phyloP scores from a whole-genome alignment of 2,329 filamentous ascomycete species.

The Penicillium capsulatum region DNA sequence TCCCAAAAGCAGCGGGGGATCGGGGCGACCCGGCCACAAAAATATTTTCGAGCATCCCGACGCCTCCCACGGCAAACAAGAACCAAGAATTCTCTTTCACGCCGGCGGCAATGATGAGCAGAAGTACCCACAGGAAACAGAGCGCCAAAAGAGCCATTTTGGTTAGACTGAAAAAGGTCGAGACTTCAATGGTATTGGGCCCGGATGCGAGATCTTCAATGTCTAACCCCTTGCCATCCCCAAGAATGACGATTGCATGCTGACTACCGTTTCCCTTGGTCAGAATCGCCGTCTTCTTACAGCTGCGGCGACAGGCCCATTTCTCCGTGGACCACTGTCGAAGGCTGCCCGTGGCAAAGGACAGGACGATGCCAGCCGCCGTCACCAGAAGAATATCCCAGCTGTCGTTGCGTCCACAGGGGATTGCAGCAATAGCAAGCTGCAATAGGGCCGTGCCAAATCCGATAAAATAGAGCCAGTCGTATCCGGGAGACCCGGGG shows the following conservation, averaged over 20 bases:
- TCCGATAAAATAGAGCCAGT: conserved; percentile 26
- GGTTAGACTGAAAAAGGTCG: conserved; percentile 13
- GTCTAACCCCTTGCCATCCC: conserved; percentile 34
- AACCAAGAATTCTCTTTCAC: conserved; percentile 41
- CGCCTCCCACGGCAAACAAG: conserved; percentile 38
- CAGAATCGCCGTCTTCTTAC: conserved; percentile 33
- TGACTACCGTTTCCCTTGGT: conserved; percentile 42
- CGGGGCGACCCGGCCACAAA: neutral
- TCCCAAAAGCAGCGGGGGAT: neutral
- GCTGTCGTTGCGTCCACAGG: conserved; percentile 29
- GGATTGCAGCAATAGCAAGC: conserved; percentile 36
- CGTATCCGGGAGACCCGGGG: conserved; percentile 12
- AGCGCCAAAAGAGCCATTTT: conserved; percentile 22
- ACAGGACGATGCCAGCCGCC: conserved; percentile 36
- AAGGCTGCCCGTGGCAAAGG: conserved; percentile 34
- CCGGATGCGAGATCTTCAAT: conserved; percentile 42
- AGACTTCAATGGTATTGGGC: conserved; percentile 11
- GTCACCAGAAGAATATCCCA: conserved; percentile 45
- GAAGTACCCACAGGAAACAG: conserved; percentile 38
- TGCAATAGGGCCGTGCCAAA: conserved; percentile 21
- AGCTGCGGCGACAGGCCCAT: conserved; percentile 35
- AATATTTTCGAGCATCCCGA: conserved; percentile 17
- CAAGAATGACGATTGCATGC: conserved; percentile 40
- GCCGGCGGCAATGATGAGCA: conserved; percentile 41
- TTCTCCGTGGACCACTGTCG: conserved; percentile 47